phyloP scores from a whole-genome alignment of 2,329 filamentous ascomycete genomes.

The Myotisia sp. region DNA sequence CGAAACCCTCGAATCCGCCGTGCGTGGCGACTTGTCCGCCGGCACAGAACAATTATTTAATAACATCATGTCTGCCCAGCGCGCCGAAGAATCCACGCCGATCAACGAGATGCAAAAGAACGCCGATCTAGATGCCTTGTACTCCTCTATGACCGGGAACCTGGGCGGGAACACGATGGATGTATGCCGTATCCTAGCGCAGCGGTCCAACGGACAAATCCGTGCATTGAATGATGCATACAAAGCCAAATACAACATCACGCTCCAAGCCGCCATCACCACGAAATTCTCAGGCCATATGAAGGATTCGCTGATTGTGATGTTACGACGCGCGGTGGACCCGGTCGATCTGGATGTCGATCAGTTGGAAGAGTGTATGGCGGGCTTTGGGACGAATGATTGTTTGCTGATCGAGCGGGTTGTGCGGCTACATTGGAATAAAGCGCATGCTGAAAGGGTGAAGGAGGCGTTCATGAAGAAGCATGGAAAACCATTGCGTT shows the following conservation, averaged over 20 bases:
- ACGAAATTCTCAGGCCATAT: conserved; percentile 87
- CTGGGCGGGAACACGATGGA: conserved; percentile 56
- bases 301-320: conserved; percentile 66
- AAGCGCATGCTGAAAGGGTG: conserved; percentile 57
- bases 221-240: conserved; percentile 67
- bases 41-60: conserved; percentile 78
- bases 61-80: conserved; percentile 59
- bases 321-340: conserved; percentile 63
- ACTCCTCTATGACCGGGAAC: conserved; percentile 47
- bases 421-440: conserved; percentile 73
- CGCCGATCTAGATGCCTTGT: conserved; percentile 59
- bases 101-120: conserved; percentile 61
- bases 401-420: conserved; percentile 61
- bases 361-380: conserved; percentile 76
- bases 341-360: conserved; percentile 71
- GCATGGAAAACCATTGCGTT: conserved; percentile 52
- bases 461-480: conserved; percentile 61
- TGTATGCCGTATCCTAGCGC: conserved; percentile 64
- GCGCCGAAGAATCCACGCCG: conserved; percentile 64
- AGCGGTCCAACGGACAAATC: conserved; percentile 67
- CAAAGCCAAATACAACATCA: conserved; percentile 53
- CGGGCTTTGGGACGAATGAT: conserved; percentile 76
- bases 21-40: conserved; percentile 66
- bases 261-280: conserved; percentile 59
- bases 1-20: conserved; percentile 52